Percentiles rank a stretch among this genome's conserved stretches.
Conservation (phyloP, 2,329 filamentous ascomycete genomes). For the Penicillium fuscoglaucum region DNA sequence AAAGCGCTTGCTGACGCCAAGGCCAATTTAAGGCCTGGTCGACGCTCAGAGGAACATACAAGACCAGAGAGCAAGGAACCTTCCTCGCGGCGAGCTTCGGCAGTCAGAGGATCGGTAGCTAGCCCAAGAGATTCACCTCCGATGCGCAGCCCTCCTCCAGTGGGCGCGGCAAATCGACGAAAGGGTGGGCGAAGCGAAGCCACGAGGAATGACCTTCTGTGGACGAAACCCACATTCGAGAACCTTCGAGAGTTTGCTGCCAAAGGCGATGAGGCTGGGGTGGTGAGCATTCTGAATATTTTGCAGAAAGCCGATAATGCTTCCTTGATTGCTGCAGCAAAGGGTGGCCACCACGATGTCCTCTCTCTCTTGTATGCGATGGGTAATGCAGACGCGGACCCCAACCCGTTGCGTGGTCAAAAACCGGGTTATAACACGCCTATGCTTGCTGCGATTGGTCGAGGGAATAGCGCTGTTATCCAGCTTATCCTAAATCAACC, state of each 20-base stretch:
- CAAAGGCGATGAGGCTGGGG: constrained; percentile 52
- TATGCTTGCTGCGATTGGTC: constrained; percentile 90
- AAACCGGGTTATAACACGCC: constrained; percentile 78
- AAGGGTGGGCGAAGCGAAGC: constrained; percentile 52
- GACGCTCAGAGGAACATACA: constrained; percentile 46
- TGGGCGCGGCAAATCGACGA: constrained; percentile 36
- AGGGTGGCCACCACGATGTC: constrained; percentile 86
- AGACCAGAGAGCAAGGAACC: constrained; percentile 37
- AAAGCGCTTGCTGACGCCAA: constrained; percentile 65
- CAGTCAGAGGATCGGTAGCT: constrained; percentile 31
- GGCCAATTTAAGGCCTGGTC: constrained; percentile 53
- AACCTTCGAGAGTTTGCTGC: constrained; percentile 51
- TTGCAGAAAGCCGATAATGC: constrained; percentile 69
- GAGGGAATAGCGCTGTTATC: constrained; percentile 81
- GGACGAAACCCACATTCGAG: constrained; percentile 53
- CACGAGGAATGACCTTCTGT: constrained; percentile 52
- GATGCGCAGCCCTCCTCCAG: constrained; percentile 44
- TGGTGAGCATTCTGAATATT: constrained; percentile 52
- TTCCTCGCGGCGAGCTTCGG: constrained; percentile 46
- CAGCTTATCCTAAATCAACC: constrained; percentile 74
- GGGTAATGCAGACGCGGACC: constrained; percentile 67
- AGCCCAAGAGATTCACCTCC: constrained; percentile 48
- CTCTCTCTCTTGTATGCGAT: constrained; percentile 74
- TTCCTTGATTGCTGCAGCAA: constrained; percentile 85
- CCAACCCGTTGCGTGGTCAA: constrained; percentile 60